Percentiles rank a stretch among this genome's conserved stretches.
These are phyloP conservation scores for Mrakia blollopis DNA, from an alignment of 768 basidiomycete species.

Conservation along the genomic window DNA sequence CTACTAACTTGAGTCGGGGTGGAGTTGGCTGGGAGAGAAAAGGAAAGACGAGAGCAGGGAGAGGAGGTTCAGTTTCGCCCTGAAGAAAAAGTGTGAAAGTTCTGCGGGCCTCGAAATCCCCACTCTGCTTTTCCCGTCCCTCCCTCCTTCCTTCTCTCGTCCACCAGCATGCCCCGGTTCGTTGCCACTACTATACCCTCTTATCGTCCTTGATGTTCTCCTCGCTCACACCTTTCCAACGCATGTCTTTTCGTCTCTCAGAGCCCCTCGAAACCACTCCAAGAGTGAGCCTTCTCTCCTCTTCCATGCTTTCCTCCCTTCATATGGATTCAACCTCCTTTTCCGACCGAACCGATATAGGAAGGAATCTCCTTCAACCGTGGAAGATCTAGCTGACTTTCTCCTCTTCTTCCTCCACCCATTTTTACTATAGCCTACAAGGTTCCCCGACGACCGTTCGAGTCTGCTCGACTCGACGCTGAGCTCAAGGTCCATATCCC, in stretches of 20 bases:
- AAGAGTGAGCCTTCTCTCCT: constrained; percentile 28
- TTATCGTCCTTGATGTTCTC: background rate
- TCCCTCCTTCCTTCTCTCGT: background rate
- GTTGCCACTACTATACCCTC: background rate
- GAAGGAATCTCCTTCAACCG: background rate
- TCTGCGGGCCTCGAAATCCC: too few species aligned
- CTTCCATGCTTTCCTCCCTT: background rate
- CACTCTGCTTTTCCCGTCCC: background rate
- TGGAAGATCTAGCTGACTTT: background rate
- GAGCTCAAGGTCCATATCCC: constrained; percentile 82
- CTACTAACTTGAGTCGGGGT: too few species aligned
- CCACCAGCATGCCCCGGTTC: background rate
- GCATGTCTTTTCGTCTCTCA: background rate
- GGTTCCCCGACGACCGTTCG: constrained; percentile 96
- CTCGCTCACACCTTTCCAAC: background rate
- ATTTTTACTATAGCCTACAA: constrained; percentile 63
- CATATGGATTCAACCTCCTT: background rate
- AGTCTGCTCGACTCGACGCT: constrained; percentile 96
- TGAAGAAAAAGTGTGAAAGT: background rate
- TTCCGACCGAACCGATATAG: background rate
- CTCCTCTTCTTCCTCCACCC: background rate
- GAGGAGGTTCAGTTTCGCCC: too few species aligned
- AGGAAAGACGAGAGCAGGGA: background rate
- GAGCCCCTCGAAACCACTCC: constrained; percentile 34
- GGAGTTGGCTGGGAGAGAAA: too few species aligned